These are phyloP conservation scores for Vitis vinifera DNA, from an alignment of 164 flowering plant species.

Conservation along the genomic window ASM3070453v1 NC_081812.1:21621001-21621500, in stretches of 20 bases:
- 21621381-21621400: conserved; percentile 75
- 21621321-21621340: conserved; percentile 71
- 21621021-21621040: not conserved
- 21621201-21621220: conserved; percentile 8
- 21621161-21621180: not conserved
- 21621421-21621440: conserved; percentile 78
- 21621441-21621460: conserved; percentile 36
- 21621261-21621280: conserved; percentile 89
- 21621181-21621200: not conserved
- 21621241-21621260: conserved; percentile 91
- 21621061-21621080: conserved; percentile 14
- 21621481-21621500: conserved; percentile 41
- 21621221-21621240: conserved; percentile 28
- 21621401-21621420: conserved; percentile 78
- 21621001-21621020: not conserved
- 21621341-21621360: conserved; percentile 68
- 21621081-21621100: conserved; percentile 11
- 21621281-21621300: conserved; percentile 91
- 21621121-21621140: not conserved
- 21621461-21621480: conserved; percentile 32
- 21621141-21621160: not conserved
- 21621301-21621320: conserved; percentile 88
- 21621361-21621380: conserved; percentile 74
- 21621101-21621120: conserved; percentile 6
- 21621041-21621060: conserved; percentile 15